Conservation (phyloP, 1,284 basidiomycete species). For the Leccinum pachyderme region DNA sequence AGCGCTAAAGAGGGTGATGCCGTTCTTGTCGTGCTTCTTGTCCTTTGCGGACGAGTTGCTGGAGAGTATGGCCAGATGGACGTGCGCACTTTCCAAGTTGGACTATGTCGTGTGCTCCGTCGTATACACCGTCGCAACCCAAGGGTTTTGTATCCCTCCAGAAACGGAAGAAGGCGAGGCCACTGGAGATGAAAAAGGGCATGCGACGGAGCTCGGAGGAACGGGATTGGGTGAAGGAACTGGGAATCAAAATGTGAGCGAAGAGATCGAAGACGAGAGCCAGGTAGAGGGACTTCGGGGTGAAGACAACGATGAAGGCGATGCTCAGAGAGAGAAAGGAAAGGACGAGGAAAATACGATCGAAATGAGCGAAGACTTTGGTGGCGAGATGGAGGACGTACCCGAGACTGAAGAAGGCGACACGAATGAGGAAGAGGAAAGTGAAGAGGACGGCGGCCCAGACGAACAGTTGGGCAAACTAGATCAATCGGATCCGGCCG, state of each 20-base stretch:
- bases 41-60: slow-evolving; percentile 56
- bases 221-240: slow-evolving; percentile 85
- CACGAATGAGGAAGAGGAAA: slow-evolving; percentile 51
- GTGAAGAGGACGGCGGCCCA: slow-evolving; percentile 53
- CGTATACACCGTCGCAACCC: slow-evolving; percentile 70
- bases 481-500: slow-evolving; percentile 83
- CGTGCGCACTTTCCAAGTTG: slow-evolving; percentile 84
- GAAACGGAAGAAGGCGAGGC: slow-evolving; percentile 59
- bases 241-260: slow-evolving; percentile 85
- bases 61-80: slow-evolving; percentile 58
- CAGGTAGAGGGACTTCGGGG: slow-evolving; percentile 93
- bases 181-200: slow-evolving; percentile 48
- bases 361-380: slow-evolving; percentile 77
- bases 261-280: slow-evolving; percentile 92
- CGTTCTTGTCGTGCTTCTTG: slow-evolving; percentile 66
- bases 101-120: slow-evolving; percentile 76
- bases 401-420: slow-evolving; percentile 55
- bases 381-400: slow-evolving; percentile 81
- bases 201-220: slow-evolving; percentile 52
- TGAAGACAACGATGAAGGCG: slow-evolving; percentile 50
- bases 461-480: slow-evolving; percentile 88
- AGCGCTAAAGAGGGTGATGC: slow-evolving; percentile 45
- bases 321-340: slow-evolving; percentile 49
- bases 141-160: slow-evolving; percentile 92
- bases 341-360: slow-evolving; percentile 68